Evolutionary conservation across 495 filamentous ascomycete species (phyloP).

Genomic region (Echria macrotheca): DNA sequence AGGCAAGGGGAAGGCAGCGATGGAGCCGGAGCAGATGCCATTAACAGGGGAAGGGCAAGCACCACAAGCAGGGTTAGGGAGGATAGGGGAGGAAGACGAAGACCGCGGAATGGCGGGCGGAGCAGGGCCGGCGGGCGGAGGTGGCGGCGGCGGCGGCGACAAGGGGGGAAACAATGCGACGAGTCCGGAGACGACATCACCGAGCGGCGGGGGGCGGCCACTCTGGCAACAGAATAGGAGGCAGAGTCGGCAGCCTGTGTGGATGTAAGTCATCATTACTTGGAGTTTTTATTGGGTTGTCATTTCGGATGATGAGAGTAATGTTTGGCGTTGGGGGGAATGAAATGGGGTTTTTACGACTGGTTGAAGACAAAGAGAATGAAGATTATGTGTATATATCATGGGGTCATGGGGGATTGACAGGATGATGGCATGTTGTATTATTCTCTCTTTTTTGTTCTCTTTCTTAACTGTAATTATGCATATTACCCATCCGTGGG

Average conservation of each 20-base stretch:
- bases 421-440: neutral
- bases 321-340: neutral
- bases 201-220: slow-evolving; percentile 20
- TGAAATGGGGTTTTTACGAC: neutral
- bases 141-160: slow-evolving; percentile 8
- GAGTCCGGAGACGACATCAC: slow-evolving; percentile 6
- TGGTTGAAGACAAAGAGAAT: neutral
- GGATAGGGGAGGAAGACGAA: slow-evolving; percentile 38
- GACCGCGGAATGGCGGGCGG: slow-evolving; percentile 23
- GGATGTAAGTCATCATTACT: slow-evolving; percentile 28
- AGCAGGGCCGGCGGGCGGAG: too few relatives aligned
- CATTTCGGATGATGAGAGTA: neutral
- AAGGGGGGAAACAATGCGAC: slow-evolving; percentile 19
- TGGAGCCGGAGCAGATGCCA: slow-evolving; percentile 25
- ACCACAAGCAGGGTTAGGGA: slow-evolving; percentile 31
- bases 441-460: slow-evolving; percentile 3
- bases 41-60: slow-evolving; percentile 36
- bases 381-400: neutral
- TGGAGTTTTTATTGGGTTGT: neutral
- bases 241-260: slow-evolving; percentile 43
- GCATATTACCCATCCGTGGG: too few relatives aligned
- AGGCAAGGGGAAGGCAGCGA: slow-evolving; percentile 5
- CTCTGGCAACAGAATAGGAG: slow-evolving; percentile 47
- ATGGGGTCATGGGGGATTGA: neutral
- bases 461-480: too few relatives aligned